These are phyloP conservation scores for Rhynchosporium agropyri DNA, from an alignment of 2,329 filamentous ascomycete genomes.

Conservation along the genomic window DNA sequence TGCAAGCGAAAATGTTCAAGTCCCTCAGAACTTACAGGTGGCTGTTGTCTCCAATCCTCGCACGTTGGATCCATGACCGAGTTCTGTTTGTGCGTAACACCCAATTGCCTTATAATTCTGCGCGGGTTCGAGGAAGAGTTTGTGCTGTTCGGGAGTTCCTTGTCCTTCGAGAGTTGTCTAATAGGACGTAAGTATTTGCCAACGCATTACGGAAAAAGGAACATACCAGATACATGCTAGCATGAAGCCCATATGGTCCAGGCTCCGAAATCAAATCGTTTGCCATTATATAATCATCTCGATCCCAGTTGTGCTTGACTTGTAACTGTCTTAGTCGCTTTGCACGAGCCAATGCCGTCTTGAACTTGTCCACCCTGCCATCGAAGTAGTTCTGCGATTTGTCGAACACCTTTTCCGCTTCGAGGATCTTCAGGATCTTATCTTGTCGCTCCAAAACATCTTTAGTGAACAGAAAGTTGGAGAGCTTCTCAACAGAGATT, in stretches of 20 bases:
- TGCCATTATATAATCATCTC: slow-evolving; percentile 65
- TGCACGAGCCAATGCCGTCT: slow-evolving; percentile 68
- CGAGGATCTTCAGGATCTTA: slow-evolving; percentile 64
- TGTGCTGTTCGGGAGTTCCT: slow-evolving; percentile 72
- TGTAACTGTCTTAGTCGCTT: slow-evolving; percentile 71
- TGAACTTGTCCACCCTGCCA: slow-evolving; percentile 68
- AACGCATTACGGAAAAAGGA: neutral
- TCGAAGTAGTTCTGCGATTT: slow-evolving; percentile 78
- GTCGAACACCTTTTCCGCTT: slow-evolving; percentile 71
- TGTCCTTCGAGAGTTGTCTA: slow-evolving; percentile 71
- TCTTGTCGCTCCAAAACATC: slow-evolving; percentile 63
- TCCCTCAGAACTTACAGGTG: slow-evolving; percentile 51
- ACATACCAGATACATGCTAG: slow-evolving; percentile 66
- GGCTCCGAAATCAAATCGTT: slow-evolving; percentile 73
- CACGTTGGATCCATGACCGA: slow-evolving; percentile 79
- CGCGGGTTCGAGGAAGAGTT: slow-evolving; percentile 70
- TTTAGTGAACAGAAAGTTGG: slow-evolving; percentile 69
- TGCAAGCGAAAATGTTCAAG: too few relatives aligned
- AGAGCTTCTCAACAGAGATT: slow-evolving; percentile 67
- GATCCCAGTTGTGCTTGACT: slow-evolving; percentile 66
- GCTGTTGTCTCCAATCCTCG: slow-evolving; percentile 52
- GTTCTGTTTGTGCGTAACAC: slow-evolving; percentile 80
- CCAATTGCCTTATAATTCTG: slow-evolving; percentile 73
- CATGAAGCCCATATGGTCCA: slow-evolving; percentile 73
- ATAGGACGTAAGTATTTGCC: slow-evolving; percentile 14